Percentiles rank a stretch among this genome's conserved stretches.
Evolutionary conservation across 2,329 filamentous ascomycete species (phyloP).

Genomic region (Hymenoscyphus fructigenus): DNA sequence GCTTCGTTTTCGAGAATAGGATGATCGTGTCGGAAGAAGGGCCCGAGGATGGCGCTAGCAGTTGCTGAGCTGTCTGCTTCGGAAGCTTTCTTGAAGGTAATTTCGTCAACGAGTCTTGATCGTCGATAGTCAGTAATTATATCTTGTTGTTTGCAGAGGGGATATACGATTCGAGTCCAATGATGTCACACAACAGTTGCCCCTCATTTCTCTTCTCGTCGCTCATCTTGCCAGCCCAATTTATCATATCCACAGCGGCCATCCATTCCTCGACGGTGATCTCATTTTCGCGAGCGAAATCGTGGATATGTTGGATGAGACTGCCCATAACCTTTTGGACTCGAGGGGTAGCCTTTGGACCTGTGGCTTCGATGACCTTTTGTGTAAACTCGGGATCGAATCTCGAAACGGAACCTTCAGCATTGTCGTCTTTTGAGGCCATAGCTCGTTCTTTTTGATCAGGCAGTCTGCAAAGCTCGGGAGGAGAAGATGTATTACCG

Average conservation of each 20-base stretch:
- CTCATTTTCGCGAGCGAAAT: slow-evolving; percentile 58
- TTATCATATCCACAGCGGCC: slow-evolving; percentile 54
- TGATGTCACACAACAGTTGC: slow-evolving; percentile 61
- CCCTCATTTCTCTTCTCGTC: slow-evolving; percentile 62
- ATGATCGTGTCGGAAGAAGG: slow-evolving; percentile 62
- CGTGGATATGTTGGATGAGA: slow-evolving; percentile 56
- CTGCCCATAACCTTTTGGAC: slow-evolving; percentile 54
- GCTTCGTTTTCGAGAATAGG: slow-evolving; percentile 55
- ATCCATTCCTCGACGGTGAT: slow-evolving; percentile 60
- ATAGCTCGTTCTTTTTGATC: slow-evolving; percentile 3
- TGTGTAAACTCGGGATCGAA: slow-evolving; percentile 57
- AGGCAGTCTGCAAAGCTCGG: neutral
- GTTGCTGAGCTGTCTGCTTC: slow-evolving; percentile 45
- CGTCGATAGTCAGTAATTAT: slow-evolving; percentile 22
- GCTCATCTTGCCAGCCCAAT: slow-evolving; percentile 63
- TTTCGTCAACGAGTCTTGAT: slow-evolving; percentile 42
- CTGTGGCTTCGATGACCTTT: slow-evolving; percentile 60
- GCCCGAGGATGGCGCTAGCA: slow-evolving; percentile 59
- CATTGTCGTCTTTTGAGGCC: slow-evolving; percentile 45
- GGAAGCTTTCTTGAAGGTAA: slow-evolving; percentile 30
- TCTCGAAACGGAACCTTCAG: slow-evolving; percentile 49
- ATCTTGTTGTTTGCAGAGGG: neutral
- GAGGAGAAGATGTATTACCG: too few relatives aligned
- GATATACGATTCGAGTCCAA: slow-evolving; percentile 58
- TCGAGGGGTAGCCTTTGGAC: slow-evolving; percentile 57